Base-by-base conservation (phyloP, 352 stramenopile genomes). In the Phytophthora pseudosyringae region DNA sequence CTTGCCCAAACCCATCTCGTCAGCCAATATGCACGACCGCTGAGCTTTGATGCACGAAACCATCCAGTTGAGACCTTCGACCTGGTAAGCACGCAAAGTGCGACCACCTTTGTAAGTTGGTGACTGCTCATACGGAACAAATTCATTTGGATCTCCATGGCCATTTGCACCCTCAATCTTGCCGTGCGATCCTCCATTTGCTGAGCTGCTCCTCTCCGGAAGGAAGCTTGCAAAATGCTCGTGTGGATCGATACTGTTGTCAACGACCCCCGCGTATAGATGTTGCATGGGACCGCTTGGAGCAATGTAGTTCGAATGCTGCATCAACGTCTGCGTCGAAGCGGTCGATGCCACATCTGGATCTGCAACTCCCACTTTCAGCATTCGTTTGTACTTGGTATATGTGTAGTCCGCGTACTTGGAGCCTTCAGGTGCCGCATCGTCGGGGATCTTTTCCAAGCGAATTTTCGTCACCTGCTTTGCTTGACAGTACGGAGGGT, bases 1-100 rank as follows among this genome's bases (percentile, higher is more conserved):
- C 69, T 99, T 98, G 13, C 91, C 92, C 25, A 98, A 79, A 25
- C 93, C 93, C 93, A 98, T 98, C 52, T 98, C 91, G 50, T 98
- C 92, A 5, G 91, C 93, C 33, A 96, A 62, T 45, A 97, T 93
- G 47, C 80, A 93, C n/a, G 85, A 95, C 29, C 89, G 86, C 58
- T 95, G 86, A 5, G 88, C 86, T 68, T 96, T 95, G 53, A 89
- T 93, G 54, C 78, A 93, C 10, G 87, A 90, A 29, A 95, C 80
- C 84, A 96, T 96, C 89, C 89, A 96, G 50, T 96, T 96, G 6
- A 96, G 67, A 12, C 89, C 89, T 57, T 96, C 89, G 10, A 96
- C 87, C 66, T 96, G 89, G 60, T 96, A 96, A 15, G 72, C 44
- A 13, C 87, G 87, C 13, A 96, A 63, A 5, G 87, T 97, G 5